Conservation (phyloP, 2,329 filamentous ascomycete genomes). For the Xylaria sp. region DNA sequence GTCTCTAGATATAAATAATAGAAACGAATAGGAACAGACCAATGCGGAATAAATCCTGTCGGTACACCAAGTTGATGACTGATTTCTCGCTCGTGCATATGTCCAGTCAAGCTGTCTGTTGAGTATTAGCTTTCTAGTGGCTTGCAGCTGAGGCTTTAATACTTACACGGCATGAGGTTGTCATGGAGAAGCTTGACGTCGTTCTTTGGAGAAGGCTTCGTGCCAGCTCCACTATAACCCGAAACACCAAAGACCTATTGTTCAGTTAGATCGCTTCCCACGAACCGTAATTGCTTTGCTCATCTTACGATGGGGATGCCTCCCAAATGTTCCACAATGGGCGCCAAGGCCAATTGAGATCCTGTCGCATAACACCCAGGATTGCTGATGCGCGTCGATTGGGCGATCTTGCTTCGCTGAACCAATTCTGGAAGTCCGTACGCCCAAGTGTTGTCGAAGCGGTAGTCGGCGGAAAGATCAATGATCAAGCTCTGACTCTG, state of each 20-base stretch:
- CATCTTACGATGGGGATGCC: slow-evolving; percentile 72
- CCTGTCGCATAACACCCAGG: slow-evolving; percentile 97
- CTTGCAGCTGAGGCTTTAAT: not conserved
- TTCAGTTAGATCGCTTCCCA: not conserved
- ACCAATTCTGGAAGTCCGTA: slow-evolving; percentile 92
- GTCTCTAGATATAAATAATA: not conserved
- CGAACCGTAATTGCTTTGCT: too few relatives aligned
- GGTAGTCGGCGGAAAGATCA: slow-evolving; percentile 96
- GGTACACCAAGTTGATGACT: slow-evolving; percentile 77
- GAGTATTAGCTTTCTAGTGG: slow-evolving; percentile 4
- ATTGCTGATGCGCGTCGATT: slow-evolving; percentile 86
- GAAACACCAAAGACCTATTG: slow-evolving; percentile 81
- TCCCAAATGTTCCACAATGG: slow-evolving; percentile 79
- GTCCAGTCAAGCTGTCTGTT: slow-evolving; percentile 81
- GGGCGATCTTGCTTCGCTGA: slow-evolving; percentile 78
- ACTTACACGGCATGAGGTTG: slow-evolving; percentile 80
- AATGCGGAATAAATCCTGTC: slow-evolving; percentile 88
- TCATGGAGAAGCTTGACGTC: slow-evolving; percentile 83
- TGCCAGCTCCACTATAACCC: slow-evolving; percentile 94
- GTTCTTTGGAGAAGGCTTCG: slow-evolving; percentile 94
- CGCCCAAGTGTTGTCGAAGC: slow-evolving; percentile 86
- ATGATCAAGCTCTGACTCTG: slow-evolving; percentile 78
- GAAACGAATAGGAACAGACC: slow-evolving; percentile 12
- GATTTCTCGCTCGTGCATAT: slow-evolving; percentile 95
- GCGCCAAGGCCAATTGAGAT: slow-evolving; percentile 88